Conservation (phyloP, 2,329 filamentous ascomycete genomes). For the Fusarium sp. region DNA sequence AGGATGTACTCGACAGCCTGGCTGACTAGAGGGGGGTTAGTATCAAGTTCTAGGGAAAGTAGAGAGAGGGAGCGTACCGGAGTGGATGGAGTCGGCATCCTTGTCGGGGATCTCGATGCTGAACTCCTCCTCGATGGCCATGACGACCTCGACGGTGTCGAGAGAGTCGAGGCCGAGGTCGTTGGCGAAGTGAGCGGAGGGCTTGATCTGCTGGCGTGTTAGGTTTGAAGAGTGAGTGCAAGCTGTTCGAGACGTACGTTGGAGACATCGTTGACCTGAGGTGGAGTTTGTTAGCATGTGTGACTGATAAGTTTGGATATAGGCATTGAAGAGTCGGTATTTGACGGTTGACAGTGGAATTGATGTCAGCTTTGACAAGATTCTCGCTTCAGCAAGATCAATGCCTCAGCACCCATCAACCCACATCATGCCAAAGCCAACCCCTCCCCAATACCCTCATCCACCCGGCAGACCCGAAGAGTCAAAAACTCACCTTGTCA, state of each 20-base stretch:
- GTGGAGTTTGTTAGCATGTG: slow-evolving; percentile 45
- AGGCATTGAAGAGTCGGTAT: not conserved
- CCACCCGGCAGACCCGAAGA: slow-evolving; percentile 1
- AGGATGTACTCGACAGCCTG: slow-evolving; percentile 96
- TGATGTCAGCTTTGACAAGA: slow-evolving; percentile 1
- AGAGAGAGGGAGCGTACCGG: slow-evolving; percentile 70
- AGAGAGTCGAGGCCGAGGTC: slow-evolving; percentile 97
- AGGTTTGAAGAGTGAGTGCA: slow-evolving; percentile 17
- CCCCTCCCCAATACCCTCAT: not conserved
- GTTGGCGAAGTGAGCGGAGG: slow-evolving; percentile 91
- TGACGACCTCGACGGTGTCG: slow-evolving; percentile 99
- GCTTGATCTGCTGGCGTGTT: slow-evolving; percentile 74
- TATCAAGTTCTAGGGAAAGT: too few relatives aligned
- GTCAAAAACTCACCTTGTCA: slow-evolving; percentile 75
- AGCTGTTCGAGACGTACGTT: slow-evolving; percentile 63
- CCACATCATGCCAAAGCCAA: not conserved
- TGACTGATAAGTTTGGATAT: not conserved
- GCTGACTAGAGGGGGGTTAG: slow-evolving; percentile 71
- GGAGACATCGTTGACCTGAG: slow-evolving; percentile 74
- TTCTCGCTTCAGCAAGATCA: slow-evolving; percentile 1
- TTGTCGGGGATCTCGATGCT: slow-evolving; percentile 99
- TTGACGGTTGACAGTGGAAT: slow-evolving; percentile 1
- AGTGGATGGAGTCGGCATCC: slow-evolving; percentile 94
- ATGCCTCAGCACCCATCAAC: not conserved
- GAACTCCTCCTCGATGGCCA: slow-evolving; percentile 97